Conservation (phyloP, 2,329 filamentous ascomycete species). For the Verticillium nubilum region DNA sequence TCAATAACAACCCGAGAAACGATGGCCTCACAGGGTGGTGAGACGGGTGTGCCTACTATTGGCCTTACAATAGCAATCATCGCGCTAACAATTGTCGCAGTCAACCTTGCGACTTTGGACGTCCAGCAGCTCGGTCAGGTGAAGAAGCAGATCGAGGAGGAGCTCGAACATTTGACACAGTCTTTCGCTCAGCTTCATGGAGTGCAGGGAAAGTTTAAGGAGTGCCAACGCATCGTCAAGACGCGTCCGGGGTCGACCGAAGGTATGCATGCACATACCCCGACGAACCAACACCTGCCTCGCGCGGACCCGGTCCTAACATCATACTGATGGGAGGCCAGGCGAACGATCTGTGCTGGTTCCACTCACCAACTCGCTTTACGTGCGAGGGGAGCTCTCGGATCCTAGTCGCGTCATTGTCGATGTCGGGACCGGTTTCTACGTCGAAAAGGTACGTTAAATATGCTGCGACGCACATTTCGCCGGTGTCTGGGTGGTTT, state of each 20-base stretch:
- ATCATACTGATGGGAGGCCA: neutral
- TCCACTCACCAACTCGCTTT: slow-evolving; percentile 91
- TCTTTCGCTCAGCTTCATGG: slow-evolving; percentile 87
- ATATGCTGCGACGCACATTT: slow-evolving; percentile 3
- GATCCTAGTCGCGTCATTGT: slow-evolving; percentile 76
- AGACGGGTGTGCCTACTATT: slow-evolving; percentile 4
- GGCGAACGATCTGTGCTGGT: slow-evolving; percentile 62
- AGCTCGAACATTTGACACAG: slow-evolving; percentile 86
- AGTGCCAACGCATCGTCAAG: slow-evolving; percentile 76
- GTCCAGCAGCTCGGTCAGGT: slow-evolving; percentile 82
- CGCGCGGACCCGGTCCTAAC: too few relatives aligned
- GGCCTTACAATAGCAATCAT: neutral
- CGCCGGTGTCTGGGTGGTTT: neutral
- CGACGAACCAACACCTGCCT: too few relatives aligned
- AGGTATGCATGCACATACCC: slow-evolving; percentile 19
- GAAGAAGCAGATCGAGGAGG: slow-evolving; percentile 93
- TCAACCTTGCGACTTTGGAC: slow-evolving; percentile 69
- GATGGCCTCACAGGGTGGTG: slow-evolving; percentile 9
- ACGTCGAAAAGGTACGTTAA: slow-evolving; percentile 76
- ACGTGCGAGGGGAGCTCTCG: slow-evolving; percentile 78
- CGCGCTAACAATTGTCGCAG: slow-evolving; percentile 22
- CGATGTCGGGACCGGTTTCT: slow-evolving; percentile 90
- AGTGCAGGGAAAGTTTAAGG: slow-evolving; percentile 86
- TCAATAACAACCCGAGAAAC: neutral
- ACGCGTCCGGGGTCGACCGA: slow-evolving; percentile 24